Conservation (phyloP, 1,284 basidiomycete species). For the Cryptococcus wingfieldii region DNA sequence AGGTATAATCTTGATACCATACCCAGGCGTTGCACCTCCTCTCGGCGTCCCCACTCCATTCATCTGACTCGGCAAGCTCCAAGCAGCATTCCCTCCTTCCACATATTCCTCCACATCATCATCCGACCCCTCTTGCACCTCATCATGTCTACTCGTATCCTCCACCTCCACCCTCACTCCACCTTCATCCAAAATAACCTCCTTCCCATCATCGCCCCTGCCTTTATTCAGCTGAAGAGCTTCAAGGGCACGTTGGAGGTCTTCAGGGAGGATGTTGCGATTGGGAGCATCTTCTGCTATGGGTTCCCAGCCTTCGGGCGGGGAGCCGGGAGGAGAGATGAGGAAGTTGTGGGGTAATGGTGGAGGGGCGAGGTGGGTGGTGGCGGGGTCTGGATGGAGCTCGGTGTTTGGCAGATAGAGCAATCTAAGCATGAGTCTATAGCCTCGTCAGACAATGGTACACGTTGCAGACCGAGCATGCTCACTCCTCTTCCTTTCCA, state of each 20-base stretch:
- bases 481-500: not conserved
- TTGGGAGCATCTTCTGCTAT: slow-evolving; percentile 91
- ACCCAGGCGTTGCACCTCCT: slow-evolving; percentile 20
- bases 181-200: slow-evolving; percentile 41
- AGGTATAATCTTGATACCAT: slow-evolving; percentile 30
- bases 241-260: slow-evolving; percentile 73
- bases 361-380: slow-evolving; percentile 65
- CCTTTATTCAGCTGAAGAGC: slow-evolving; percentile 43
- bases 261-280: slow-evolving; percentile 74
- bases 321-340: slow-evolving; percentile 96
- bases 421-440: slow-evolving; percentile 62
- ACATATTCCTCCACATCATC: slow-evolving; percentile 18
- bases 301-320: slow-evolving; percentile 94
- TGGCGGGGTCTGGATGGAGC: slow-evolving; percentile 41
- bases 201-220: slow-evolving; percentile 22
- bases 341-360: slow-evolving; percentile 86
- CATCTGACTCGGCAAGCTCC: slow-evolving; percentile 14
- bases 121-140: slow-evolving; percentile 2
- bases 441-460: not conserved
- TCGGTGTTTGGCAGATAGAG: slow-evolving; percentile 74
- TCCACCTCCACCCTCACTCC: slow-evolving; percentile 43
- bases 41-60: slow-evolving; percentile 4
- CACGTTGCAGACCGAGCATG: not conserved
- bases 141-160: slow-evolving; percentile 24
- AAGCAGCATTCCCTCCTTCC: slow-evolving; percentile 12